Conservation (phyloP, 208 protist genomes). For the Trypanosoma conorhini region DNA sequence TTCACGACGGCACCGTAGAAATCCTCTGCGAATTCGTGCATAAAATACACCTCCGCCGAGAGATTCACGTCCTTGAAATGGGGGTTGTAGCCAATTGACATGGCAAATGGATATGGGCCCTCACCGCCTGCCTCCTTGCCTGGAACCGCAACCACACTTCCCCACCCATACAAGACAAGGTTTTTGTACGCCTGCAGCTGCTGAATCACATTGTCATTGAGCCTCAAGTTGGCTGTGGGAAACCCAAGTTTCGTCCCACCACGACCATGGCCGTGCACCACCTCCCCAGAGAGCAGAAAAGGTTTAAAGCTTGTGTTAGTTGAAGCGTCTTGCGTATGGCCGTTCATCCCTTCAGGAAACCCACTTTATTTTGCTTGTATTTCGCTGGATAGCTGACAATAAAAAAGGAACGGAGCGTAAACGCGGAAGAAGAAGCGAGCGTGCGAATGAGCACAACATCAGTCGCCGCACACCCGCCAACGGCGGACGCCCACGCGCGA, state of each 20-base stretch:
- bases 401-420: no score
- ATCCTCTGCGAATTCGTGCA: conserved; percentile 81
- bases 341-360: neutral
- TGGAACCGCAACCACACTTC: conserved; percentile 46
- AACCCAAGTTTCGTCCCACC: conserved; percentile 88
- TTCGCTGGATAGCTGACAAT: neutral
- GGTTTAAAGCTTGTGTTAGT: conserved; percentile 25
- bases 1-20: conserved; percentile 88
- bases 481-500: no score
- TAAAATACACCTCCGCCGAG: conserved; percentile 88
- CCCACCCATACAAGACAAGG: conserved; percentile 84
- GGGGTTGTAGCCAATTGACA: conserved; percentile 91
- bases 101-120: conserved; percentile 77
- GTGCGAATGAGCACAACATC: neutral
- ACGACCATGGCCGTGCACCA: conserved; percentile 84
- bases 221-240: conserved; percentile 86
- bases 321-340: neutral
- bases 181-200: conserved; percentile 59
- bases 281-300: conserved; percentile 70
- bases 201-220: conserved; percentile 40
- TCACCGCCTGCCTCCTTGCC: conserved; percentile 4
- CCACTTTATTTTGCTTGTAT: no score
- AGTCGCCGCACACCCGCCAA: no score
- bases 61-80: conserved; percentile 80
- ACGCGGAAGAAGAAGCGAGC: neutral